A percentile compares a stretch with the other conserved stretches of the same genome.
Evolutionary conservation across 1,284 basidiomycete species (phyloP).

Genomic region (Rhodotorula sp.): DNA sequence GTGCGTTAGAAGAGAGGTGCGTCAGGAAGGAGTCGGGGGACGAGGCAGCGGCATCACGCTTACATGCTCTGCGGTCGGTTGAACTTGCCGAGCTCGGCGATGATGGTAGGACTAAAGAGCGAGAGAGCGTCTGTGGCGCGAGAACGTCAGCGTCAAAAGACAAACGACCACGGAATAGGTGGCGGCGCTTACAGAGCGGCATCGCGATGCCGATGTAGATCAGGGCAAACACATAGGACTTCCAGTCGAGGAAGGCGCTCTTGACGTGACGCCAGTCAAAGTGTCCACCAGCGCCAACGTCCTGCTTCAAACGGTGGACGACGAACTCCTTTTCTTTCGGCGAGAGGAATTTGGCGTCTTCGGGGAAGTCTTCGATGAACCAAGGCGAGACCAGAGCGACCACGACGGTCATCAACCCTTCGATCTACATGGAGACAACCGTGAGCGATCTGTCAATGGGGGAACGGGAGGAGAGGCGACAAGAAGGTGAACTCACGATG

Average conservation of each 20-base stretch:
- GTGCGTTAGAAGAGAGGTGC: slow-evolving; percentile 43
- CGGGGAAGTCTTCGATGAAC: slow-evolving; percentile 50
- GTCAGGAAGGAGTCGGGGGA: slow-evolving; percentile 41
- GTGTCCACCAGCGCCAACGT: slow-evolving; percentile 47
- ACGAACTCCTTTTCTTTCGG: slow-evolving; percentile 48
- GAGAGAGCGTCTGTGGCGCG: slow-evolving; percentile 26
- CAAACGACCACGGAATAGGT: too few species aligned
- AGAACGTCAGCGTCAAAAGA: not conserved
- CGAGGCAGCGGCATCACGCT: slow-evolving; percentile 19
- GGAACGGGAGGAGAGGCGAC: too few species aligned
- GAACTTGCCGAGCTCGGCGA: slow-evolving; percentile 51
- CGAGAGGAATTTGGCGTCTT: slow-evolving; percentile 45
- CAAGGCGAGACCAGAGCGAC: slow-evolving; percentile 48
- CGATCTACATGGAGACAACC: slow-evolving; percentile 37
- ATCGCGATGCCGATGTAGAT: slow-evolving; percentile 6
- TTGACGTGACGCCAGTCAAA: slow-evolving; percentile 47
- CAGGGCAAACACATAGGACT: slow-evolving; percentile 18
- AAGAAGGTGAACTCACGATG: slow-evolving; percentile 41
- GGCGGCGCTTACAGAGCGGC: slow-evolving; percentile 3
- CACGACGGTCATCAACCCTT: slow-evolving; percentile 51
- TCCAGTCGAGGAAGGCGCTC: slow-evolving; percentile 49
- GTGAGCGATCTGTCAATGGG: too few species aligned
- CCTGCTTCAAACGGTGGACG: slow-evolving; percentile 48
- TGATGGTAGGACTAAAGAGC: slow-evolving; percentile 52
- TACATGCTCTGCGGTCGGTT: slow-evolving; percentile 49